Evolutionary conservation across 192 early-diverging fungal genomes (phyloP).

Genomic region (Umbelopsis sp.): DNA sequence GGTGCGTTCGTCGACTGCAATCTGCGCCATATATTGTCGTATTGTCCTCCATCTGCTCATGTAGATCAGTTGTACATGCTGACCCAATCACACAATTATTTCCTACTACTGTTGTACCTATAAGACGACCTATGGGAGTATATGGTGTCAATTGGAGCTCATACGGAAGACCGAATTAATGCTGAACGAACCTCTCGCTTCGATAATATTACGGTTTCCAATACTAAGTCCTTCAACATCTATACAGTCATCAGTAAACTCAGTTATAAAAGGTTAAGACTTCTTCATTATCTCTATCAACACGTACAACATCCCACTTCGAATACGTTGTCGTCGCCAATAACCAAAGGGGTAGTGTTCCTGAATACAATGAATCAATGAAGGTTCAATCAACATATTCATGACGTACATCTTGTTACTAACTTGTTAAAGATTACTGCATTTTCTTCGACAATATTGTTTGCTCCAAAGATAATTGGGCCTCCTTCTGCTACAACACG

Average conservation of each 20-base stretch:
- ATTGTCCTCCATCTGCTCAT: slow-evolving; percentile 60
- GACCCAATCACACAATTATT: slow-evolving; percentile 74
- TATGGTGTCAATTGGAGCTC: neutral
- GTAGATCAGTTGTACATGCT: slow-evolving; percentile 58
- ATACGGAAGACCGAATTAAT: neutral
- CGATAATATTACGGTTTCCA: slow-evolving; percentile 67
- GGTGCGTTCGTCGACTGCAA: slow-evolving; percentile 55
- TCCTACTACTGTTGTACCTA: slow-evolving; percentile 57
- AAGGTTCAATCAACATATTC: neutral
- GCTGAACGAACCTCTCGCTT: slow-evolving; percentile 34
- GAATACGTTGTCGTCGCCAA: slow-evolving; percentile 76
- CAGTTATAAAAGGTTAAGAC: neutral
- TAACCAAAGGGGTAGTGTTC: slow-evolving; percentile 50
- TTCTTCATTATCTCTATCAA: too few relatives aligned
- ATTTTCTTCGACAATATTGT: slow-evolving; percentile 80
- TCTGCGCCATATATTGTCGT: slow-evolving; percentile 69
- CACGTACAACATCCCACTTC: slow-evolving; percentile 70
- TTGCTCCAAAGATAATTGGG: slow-evolving; percentile 67
- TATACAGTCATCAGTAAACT: slow-evolving; percentile 17
- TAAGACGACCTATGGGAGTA: slow-evolving; percentile 47
- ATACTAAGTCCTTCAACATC: slow-evolving; percentile 67
- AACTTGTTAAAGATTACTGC: slow-evolving; percentile 72
- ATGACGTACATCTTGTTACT: neutral
- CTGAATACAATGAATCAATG: slow-evolving; percentile 26
- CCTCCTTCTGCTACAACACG: slow-evolving; percentile 65